Evolutionary conservation across 2,329 filamentous ascomycete species (phyloP), one percentile per base, ranked within the genome.

Genomic region (Diaporthe nobilis): DNA sequence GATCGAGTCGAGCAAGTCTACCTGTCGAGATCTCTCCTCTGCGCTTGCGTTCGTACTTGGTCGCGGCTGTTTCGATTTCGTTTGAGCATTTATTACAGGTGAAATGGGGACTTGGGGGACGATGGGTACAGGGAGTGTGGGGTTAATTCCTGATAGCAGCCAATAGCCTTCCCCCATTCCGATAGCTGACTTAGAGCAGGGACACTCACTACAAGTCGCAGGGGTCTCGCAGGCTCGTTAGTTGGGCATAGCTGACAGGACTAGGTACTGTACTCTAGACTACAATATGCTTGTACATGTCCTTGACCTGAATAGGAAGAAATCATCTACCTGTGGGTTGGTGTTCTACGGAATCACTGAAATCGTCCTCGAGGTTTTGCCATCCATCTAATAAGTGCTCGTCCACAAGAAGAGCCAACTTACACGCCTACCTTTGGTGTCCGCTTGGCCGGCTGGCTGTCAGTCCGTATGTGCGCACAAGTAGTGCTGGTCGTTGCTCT

Each of bases 101-200:
- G 28, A 7, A 28, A 51, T 61, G 31, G 71, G 51, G 37, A 34
- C 20, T 58, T 55, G 25, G 58, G 37, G 25, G 71, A 55, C 42
- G 58, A 70, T 55, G 49, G 47, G 49, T 42, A 31, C 65, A 70
- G 65, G 47, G 15, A 70, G 34, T 70, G 65, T 70, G 65, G 65
- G 65, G 65, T 70, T 39, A 22, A 57, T 73, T 73, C 51, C 25
- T 31, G 47, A 34, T 65, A 49, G 34, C 60, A 55, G 71, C 71
- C 71, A 73, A 73, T 73, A 25, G 47, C 60, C 34, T 37, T 57
- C 13, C 42, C n/a, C n/a, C 65, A 42, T 20, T 2, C 47, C 31
- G n/a, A 28, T 39, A 31, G 20, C 47, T 73, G 58, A 61, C 71
- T 57, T 31, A 72, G 57, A 42, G 34, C 37, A 39, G 25, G n/a